Evolutionary conservation across 305 asterid genomes (phyloP), one percentile per base, ranked within the genome.

Genomic region (Fraxinus sp.): DNA sequence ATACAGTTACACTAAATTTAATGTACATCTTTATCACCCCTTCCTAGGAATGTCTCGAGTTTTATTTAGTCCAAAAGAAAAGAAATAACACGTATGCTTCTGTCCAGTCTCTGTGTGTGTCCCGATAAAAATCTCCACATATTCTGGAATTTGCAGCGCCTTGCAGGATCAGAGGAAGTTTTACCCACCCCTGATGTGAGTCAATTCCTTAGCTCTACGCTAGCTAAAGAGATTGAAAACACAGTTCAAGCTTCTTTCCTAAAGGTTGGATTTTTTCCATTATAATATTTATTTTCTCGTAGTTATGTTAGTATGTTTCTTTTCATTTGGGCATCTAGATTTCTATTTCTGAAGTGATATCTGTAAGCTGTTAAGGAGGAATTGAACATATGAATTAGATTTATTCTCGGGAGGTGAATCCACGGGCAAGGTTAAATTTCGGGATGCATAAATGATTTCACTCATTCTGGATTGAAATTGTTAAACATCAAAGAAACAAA

Each of bases 121-220:
- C 5, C 43, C 36, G 10, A 9, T 79, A 37, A 55, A 80, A 80
- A 75, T 37, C 22, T 66, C 36, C 77, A 33, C 32, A 75, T 16
- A 37, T 26, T 36, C 11, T 18, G 62, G 43, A 77, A 87, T 72
- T 18, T 89, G 85, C 95, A 96, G 98, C 91, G 98, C 87, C 97
- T 95, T 85, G 91, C 91, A 83, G 94, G 96, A 73, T 90, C 93
- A 70, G 99, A 96, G 87, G 99, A 96, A 87, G 86, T 89, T 81
- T 85, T 93, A 81, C 97, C 99, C 75, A 81, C 85, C 80, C 91
- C 91, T 86, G 88, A 83, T 46, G 59, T 80, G 84, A 88, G 89
- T 81, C 89, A 88, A 76, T 77, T 85, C 75, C 71, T 75, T 86
- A 82, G 84, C 84, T 62, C 90, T 81, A 82, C 71, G 83, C 81